Conservation (phyloP, 257 asterid genomes). For the Salvia miltiorrhiza region DNA sequence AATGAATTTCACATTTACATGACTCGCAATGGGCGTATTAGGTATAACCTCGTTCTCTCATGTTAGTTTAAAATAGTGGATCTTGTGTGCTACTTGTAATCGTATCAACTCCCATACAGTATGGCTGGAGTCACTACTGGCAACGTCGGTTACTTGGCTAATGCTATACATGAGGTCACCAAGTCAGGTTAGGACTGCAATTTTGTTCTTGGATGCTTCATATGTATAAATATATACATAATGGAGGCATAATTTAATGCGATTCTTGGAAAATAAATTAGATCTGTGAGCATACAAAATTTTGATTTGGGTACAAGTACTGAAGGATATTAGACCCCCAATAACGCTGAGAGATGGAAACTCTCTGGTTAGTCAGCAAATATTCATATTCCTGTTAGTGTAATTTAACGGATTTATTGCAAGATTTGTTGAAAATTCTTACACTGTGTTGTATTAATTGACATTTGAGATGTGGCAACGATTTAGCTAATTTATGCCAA, state of each 20-base stretch:
- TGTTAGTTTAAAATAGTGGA: too few species aligned
- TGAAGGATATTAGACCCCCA: constrained; percentile 8
- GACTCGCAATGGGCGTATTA: constrained; percentile 97
- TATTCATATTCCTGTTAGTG: neutral
- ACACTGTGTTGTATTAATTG: neutral
- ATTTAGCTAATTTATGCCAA: too few species aligned
- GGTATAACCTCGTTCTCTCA: constrained; percentile 35
- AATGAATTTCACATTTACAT: constrained; percentile 82
- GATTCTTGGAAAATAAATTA: constrained; percentile 21
- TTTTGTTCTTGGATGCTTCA: neutral
- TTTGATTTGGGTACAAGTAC: neutral
- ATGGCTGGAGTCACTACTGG: constrained; percentile 98
- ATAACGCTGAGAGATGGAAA: constrained; percentile 4
- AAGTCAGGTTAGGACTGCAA: constrained; percentile 45
- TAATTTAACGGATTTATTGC: neutral
- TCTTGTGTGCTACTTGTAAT: neutral
- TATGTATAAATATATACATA: neutral
- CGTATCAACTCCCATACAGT: constrained; percentile 34
- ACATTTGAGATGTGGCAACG: neutral
- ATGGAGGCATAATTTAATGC: neutral
- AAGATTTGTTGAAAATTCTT: neutral
- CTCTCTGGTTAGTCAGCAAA: constrained; percentile 11
- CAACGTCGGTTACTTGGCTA: constrained; percentile 86
- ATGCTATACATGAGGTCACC: constrained; percentile 85
- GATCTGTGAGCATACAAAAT: neutral